A percentile compares a stretch with the other conserved stretches of the same genome.
These are phyloP conservation scores for Saccharomyces uvarum DNA, from an alignment of 1,139 yeast genomes.

Conservation along the genomic window DNA sequence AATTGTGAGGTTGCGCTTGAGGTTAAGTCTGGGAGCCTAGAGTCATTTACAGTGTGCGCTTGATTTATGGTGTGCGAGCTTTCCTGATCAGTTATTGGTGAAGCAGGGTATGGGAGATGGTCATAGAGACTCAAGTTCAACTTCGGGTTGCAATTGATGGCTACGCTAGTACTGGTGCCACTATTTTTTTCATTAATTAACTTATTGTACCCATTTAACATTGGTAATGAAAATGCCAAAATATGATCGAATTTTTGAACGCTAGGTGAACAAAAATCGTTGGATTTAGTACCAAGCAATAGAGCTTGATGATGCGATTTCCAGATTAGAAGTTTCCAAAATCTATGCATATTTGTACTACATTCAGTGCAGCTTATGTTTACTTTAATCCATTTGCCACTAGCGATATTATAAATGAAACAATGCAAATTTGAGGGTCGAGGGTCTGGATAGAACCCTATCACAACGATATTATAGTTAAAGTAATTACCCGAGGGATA, in stretches of 20 bases:
- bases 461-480: constrained; percentile 55
- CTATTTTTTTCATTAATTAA: background rate
- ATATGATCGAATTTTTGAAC: constrained; percentile 53
- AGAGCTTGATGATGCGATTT: constrained; percentile 64
- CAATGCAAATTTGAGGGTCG: constrained; percentile 44
- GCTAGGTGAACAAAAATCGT: constrained; percentile 45
- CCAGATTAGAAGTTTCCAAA: constrained; percentile 69
- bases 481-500: constrained; percentile 58
- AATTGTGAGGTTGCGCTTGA: constrained; percentile 34
- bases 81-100: background rate
- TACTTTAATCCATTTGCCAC: constrained; percentile 60
- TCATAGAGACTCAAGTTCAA: background rate
- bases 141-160: background rate
- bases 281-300: constrained; percentile 42
- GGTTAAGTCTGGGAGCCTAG: constrained; percentile 11
- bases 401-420: constrained; percentile 54
- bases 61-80: background rate
- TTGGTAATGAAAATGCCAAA: constrained; percentile 55
- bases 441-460: constrained; percentile 43
- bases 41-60: background rate
- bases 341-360: constrained; percentile 48
- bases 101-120: background rate
- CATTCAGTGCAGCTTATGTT: constrained; percentile 47
- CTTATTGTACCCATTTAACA: constrained; percentile 46
- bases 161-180: background rate